A percentile compares a stretch with the other conserved stretches of the same genome.
phyloP scores from a whole-genome alignment of 441 rosid species.

The Hura crepitans region DNA sequence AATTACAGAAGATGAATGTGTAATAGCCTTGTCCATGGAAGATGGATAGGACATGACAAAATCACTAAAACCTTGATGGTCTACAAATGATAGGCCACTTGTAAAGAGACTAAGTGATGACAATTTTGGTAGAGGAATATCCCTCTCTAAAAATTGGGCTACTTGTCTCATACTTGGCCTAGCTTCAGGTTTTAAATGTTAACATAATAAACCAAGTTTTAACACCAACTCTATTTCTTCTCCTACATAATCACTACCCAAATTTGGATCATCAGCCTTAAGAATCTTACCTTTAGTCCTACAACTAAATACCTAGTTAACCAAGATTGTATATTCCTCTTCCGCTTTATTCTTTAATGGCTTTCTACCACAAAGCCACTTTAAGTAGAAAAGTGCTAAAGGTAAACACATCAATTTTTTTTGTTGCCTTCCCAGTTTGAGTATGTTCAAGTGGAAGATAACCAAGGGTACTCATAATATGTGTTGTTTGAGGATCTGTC shows the following conservation, averaged over 20 bases:
- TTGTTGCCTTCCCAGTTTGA: slow-evolving; percentile 51
- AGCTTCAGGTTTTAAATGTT: slow-evolving; percentile 22
- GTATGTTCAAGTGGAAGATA: slow-evolving; percentile 45
- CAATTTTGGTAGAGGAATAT: slow-evolving; percentile 23
- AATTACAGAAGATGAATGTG: slow-evolving; percentile 14
- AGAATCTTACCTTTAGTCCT: slow-evolving; percentile 31
- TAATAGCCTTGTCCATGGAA: slow-evolving; percentile 13
- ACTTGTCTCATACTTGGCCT: slow-evolving; percentile 39
- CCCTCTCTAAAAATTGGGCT: slow-evolving; percentile 25
- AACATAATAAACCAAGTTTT: slow-evolving; percentile 38
- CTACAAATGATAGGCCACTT: background rate
- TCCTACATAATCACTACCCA: slow-evolving; percentile 14
- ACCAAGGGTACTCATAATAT: slow-evolving; percentile 71
- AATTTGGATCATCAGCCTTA: slow-evolving; percentile 22
- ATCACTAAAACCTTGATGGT: slow-evolving; percentile 18
- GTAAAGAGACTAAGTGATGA: slow-evolving; percentile 13
- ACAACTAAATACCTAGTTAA: slow-evolving; percentile 29
- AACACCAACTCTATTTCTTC: slow-evolving; percentile 31
- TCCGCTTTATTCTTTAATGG: slow-evolving; percentile 23
- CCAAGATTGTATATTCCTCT: slow-evolving; percentile 24
- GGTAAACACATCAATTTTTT: slow-evolving; percentile 66
- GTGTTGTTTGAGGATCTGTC: slow-evolving; percentile 50
- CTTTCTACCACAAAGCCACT: slow-evolving; percentile 56
- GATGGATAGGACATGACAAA: slow-evolving; percentile 15
- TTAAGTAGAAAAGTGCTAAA: slow-evolving; percentile 68